Base-by-base conservation (phyloP, 306 rosid species). In the Casuarina equisetifolia region DNA sequence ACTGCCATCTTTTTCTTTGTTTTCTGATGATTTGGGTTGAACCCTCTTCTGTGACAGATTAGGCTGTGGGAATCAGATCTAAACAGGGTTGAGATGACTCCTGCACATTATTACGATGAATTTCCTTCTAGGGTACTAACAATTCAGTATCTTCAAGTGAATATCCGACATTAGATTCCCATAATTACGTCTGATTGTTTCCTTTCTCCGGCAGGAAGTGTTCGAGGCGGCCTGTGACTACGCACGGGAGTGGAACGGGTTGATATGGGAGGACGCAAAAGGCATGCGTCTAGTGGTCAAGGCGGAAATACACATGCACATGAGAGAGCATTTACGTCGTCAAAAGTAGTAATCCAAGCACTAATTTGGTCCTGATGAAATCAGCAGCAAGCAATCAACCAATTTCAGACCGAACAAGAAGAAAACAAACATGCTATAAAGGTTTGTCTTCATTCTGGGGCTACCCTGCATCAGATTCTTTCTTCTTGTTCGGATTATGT, bases 51-150 rank as follows among this genome's bases (percentile, higher is more conserved):
- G 16, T 78, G 83, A 75, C 96, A 95, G 99, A 91, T 95, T 70
- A 83, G 97, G 80, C 82, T 92, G 69, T 92, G 99, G 99, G 99
- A 92, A 82, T 82, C 96, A 58, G 99, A 95, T 88, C 85, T 91
- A 67, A 95, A 91, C 64, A 89, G 99, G 82, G 93, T 95, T 67
- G 97, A 92, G 86, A 88, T 82, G 89, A 87, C 82, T 53, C 87
- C 83, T 6, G 85, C 97, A 57, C 83, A 88, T 82, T 81, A 82
- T 62, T 95, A 95, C 9, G 97, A 92, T 4, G 97, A 91, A 70
- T 95, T 95, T 71, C 99, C 99, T 64, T 88, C 97, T 8, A 87
- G 89, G 92, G 99, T 92, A 58, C 39, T 58, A 84, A 70, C 64
- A 70, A 80, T 82, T 25, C 75, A 42, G 38, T 74, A 74, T 76